Evolutionary conservation across 169 alveolate genomes (phyloP).

Genomic region (Babesia ovata): DNA sequence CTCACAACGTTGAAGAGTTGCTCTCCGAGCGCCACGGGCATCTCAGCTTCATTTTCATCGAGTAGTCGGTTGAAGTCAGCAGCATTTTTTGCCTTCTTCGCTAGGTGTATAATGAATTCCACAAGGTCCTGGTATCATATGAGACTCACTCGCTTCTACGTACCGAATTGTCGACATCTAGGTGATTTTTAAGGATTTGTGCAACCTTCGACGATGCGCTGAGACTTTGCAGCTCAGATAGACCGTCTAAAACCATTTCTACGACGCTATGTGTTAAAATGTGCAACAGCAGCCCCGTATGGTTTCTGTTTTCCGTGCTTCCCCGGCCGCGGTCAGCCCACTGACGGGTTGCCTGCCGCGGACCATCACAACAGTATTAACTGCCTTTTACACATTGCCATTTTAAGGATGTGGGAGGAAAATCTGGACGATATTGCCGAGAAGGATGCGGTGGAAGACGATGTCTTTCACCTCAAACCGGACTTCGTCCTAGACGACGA

Average conservation of each 20-base stretch:
- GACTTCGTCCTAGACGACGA: constrained; percentile 40
- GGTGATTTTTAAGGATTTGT: constrained; percentile 59
- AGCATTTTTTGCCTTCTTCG: constrained; percentile 42
- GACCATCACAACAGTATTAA: no score
- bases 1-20: constrained; percentile 53
- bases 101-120: constrained; percentile 63
- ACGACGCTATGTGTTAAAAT: not conserved
- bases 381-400: not conserved
- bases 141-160: not conserved
- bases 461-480: constrained; percentile 44
- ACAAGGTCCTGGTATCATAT: constrained; percentile 45
- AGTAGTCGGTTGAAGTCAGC: constrained; percentile 48
- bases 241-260: constrained; percentile 32
- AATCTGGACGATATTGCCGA: constrained; percentile 38
- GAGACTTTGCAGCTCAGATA: constrained; percentile 59
- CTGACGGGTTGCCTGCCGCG: no score
- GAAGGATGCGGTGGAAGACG: constrained; percentile 52
- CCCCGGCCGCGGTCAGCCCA: no score
- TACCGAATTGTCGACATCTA: constrained; percentile 67
- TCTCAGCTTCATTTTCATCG: constrained; percentile 66
- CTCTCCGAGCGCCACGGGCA: constrained; percentile 44
- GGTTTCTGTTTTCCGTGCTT: no score
- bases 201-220: constrained; percentile 60
- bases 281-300: no score
- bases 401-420: constrained; percentile 16